Base-by-base conservation (phyloP, 306 rosid species). In the Pyrus communis region DNA sequence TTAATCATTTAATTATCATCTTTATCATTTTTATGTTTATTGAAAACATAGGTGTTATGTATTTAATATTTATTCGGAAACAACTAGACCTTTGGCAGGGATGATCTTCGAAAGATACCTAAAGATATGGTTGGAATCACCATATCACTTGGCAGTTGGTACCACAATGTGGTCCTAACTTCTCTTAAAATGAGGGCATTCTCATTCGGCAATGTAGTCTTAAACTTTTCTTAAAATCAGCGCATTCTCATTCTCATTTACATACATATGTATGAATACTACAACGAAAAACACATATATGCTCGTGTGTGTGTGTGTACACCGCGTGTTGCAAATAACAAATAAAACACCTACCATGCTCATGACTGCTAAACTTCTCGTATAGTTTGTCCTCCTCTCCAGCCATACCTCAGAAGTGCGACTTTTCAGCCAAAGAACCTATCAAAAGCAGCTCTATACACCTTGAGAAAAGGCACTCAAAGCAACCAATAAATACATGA, bases 401-500 rank as follows among this genome's bases (percentile, higher is more conserved):
- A 95, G 86, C 98, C 98, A 95, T 80, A 95, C 80, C 85, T 95
- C 98, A 22, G 98, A 95, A 58, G 98, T 92, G 49, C 97, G 93
- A 86, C 98, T 95, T 88, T 95, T 95, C 89, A 95, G 91, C 98
- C 98, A 92, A 67, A 95, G 97, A 62, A 95, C 96, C 98, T 94
- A 83, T 11, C 25, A 81, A 75, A 75, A 67, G 69, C 78, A 75
- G 67, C 63, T 78, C 21, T 35, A 74, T 27, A 31, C 76, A 82
- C 46, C 82, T 67, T 74, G 30, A 73, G 77, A 73, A 60, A 75
- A 86, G 58, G 73, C 60, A 70, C 65, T 21, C 73, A 78, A 67
- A 71, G 62, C 62, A 84, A 45, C 14, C 9, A 68, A 72, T 64
- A n/a, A 65, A 59, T 38, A 55, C 28, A 43, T 38, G 42, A 25